Evolutionary conservation across 2,329 filamentous ascomycete species (phyloP).

Genomic region (Xylogone sp.): DNA sequence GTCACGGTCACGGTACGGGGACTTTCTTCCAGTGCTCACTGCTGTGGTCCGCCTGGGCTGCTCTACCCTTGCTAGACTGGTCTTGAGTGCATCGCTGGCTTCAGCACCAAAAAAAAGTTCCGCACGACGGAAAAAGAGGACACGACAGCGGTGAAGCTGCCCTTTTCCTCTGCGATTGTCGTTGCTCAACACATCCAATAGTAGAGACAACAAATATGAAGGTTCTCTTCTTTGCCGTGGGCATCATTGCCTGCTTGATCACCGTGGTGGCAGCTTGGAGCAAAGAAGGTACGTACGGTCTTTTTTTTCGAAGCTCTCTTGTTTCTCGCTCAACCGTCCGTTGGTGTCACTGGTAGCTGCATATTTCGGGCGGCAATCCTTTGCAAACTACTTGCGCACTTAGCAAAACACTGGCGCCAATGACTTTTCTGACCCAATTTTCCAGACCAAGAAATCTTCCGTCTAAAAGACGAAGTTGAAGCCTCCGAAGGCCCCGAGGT

Average conservation of each 20-base stretch:
- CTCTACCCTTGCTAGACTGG: neutral
- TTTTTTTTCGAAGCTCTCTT: neutral
- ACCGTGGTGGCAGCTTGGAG: constrained; percentile 30
- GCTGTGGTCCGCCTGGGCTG: neutral
- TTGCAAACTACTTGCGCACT: too few relatives aligned
- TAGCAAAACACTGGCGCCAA: neutral
- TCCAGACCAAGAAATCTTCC: constrained; percentile 97
- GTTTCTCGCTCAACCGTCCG: too few relatives aligned
- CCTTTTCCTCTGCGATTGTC: neutral
- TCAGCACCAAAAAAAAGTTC: neutral
- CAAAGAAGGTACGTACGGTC: constrained; percentile 29
- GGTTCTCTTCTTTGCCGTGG: constrained; percentile 23
- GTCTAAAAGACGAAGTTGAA: constrained; percentile 81
- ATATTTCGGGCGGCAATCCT: neutral
- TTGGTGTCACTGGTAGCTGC: neutral
- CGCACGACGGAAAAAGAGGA: constrained; percentile 6
- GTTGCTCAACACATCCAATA: constrained; percentile 5
- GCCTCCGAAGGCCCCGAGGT: constrained; percentile 70
- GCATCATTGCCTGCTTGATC: constrained; percentile 23
- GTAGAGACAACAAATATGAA: constrained; percentile 25
- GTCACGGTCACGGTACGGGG: too few relatives aligned
- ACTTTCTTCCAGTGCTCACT: neutral
- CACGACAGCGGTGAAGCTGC: constrained; percentile 16
- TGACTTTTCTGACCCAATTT: constrained; percentile 18
- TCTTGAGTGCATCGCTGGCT: neutral